Percentiles rank a stretch among this genome's conserved stretches.
These are phyloP conservation scores for Zygotorulaspora florentina DNA, from an alignment of 805 yeast species.

Conservation along the genomic window DNA sequence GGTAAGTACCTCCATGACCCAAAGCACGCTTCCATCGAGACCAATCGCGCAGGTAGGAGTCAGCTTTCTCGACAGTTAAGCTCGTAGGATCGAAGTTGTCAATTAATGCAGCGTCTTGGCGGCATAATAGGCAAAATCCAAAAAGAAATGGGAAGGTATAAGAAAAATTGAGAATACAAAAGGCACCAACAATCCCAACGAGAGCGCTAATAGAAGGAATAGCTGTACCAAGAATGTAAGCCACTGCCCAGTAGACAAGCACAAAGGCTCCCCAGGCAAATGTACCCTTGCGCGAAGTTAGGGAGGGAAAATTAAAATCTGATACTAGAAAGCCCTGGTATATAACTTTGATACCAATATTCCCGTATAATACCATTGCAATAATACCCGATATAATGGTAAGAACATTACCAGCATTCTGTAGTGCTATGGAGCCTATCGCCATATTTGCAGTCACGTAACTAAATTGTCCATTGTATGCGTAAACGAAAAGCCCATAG, in stretches of 20 bases:
- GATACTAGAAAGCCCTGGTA: slow-evolving; percentile 39
- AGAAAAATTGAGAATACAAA: slow-evolving; percentile 44
- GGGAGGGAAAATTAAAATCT: slow-evolving; percentile 32
- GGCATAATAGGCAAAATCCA: slow-evolving; percentile 20
- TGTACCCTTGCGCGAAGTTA: slow-evolving; percentile 36
- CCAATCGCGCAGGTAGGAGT: slow-evolving; percentile 14
- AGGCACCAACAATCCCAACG: slow-evolving; percentile 40
- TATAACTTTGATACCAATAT: slow-evolving; percentile 44
- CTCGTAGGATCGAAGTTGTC: slow-evolving; percentile 31
- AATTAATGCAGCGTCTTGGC: slow-evolving; percentile 30
- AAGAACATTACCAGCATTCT: slow-evolving; percentile 37
- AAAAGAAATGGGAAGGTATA: slow-evolving; percentile 41
- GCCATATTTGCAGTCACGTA: slow-evolving; percentile 45
- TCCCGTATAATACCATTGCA: slow-evolving; percentile 45
- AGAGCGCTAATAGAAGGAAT: slow-evolving; percentile 42
- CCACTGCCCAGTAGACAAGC: slow-evolving; percentile 42
- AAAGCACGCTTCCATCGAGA: slow-evolving; percentile 38
- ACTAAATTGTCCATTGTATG: slow-evolving; percentile 44
- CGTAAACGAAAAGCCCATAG: slow-evolving; percentile 42
- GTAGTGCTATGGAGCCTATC: slow-evolving; percentile 36
- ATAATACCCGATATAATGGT: slow-evolving; percentile 39
- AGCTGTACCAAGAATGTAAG: slow-evolving; percentile 42
- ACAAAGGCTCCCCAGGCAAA: slow-evolving; percentile 37
- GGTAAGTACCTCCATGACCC: slow-evolving; percentile 19
- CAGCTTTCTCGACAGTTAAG: slow-evolving; percentile 12